Evolutionary conservation across 2,329 filamentous ascomycete genomes (phyloP).

Genomic region (Cladosporium sp.): DNA sequence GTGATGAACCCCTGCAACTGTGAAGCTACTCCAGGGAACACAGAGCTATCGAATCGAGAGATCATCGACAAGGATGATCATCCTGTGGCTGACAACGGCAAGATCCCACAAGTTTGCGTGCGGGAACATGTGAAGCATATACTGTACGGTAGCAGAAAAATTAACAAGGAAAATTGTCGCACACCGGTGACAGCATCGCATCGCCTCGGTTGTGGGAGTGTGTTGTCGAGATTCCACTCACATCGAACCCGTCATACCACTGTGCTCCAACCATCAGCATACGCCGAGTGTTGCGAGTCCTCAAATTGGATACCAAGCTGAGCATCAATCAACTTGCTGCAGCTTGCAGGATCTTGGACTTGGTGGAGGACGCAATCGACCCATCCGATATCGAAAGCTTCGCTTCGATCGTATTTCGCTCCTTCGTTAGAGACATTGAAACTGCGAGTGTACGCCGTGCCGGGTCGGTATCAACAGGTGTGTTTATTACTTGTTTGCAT

Average conservation of each 20-base stretch:
- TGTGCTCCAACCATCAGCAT: no score
- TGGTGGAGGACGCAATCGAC: no score
- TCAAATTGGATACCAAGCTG: neutral
- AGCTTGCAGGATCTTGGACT: no score
- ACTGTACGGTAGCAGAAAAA: no score
- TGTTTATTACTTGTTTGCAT: no score
- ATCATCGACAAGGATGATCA: neutral
- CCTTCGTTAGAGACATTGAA: no score
- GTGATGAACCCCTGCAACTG: neutral
- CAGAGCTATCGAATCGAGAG: neutral
- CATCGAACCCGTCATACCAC: neutral
- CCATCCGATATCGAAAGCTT: no score
- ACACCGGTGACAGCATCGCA: neutral
- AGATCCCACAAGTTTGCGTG: neutral
- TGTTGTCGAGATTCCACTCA: neutral
- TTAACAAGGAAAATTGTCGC: neutral
- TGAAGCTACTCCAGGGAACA: conserved; percentile 5
- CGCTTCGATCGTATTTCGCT: no score
- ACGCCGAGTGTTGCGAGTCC: neutral
- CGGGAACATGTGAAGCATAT: neutral
- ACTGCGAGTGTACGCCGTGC: no score
- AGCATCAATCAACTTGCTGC: neutral
- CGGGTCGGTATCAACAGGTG: no score
- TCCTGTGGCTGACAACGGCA: neutral
- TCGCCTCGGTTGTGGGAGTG: neutral